Conservation (phyloP, 2,329 filamentous ascomycete species). For the Fusarium euwallaceae region DNA sequence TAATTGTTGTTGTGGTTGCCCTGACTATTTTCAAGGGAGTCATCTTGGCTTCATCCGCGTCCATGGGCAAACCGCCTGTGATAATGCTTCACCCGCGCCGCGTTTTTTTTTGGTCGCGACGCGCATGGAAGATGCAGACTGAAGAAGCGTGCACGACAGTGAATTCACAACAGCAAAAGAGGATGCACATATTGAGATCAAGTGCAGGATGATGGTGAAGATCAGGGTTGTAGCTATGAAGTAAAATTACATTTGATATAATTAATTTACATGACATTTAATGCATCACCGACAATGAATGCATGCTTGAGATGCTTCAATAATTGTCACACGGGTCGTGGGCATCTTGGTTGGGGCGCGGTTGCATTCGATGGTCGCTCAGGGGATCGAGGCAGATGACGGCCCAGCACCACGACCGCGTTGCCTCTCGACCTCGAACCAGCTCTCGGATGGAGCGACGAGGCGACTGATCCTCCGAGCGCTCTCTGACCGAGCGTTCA, state of each 20-base stretch:
- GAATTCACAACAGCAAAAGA: not conserved
- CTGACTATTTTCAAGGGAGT: slow-evolving; percentile 18
- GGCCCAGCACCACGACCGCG: not conserved
- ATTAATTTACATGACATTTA: not conserved
- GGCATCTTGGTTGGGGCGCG: not conserved
- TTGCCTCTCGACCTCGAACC: not conserved
- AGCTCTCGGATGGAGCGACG: not conserved
- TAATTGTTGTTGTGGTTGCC: slow-evolving; percentile 33
- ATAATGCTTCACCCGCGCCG: not conserved
- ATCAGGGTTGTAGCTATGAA: not conserved
- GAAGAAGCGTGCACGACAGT: accelerated
- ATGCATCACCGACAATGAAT: accelerated
- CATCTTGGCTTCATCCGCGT: not conserved
- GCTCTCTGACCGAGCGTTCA: not conserved
- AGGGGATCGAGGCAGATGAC: slow-evolving; percentile 17
- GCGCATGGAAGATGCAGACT: accelerated
- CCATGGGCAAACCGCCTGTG: not conserved
- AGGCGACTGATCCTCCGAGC: not conserved
- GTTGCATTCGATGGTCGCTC: slow-evolving; percentile 2
- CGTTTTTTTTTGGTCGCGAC: not conserved
- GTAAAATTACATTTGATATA: not conserved
- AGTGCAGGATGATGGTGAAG: not conserved
- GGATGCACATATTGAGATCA: not conserved
- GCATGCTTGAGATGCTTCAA: accelerated
- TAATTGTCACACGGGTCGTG: not conserved